Evolutionary conservation across 768 basidiomycete genomes (phyloP).

Genomic region (Leccinum arenicola): DNA sequence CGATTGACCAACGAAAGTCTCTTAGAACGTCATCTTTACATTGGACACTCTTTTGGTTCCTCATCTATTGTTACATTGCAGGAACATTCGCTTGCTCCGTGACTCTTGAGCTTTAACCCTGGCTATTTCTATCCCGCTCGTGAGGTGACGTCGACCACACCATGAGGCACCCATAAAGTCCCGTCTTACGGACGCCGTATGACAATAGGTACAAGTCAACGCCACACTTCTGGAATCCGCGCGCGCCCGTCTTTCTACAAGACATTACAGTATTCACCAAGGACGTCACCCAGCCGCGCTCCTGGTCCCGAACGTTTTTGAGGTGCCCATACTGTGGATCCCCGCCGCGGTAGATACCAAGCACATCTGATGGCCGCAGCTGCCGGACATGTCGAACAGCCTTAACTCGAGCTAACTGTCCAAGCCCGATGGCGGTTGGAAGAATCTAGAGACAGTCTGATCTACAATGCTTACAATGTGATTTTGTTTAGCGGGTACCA

Average conservation of each 20-base stretch:
- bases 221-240: neutral
- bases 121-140: too few relatives aligned
- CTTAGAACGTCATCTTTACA: too few relatives aligned
- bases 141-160: too few relatives aligned
- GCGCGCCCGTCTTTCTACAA: conserved; percentile 10
- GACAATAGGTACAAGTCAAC: too few relatives aligned
- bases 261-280: neutral
- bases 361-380: neutral
- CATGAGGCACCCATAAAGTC: too few relatives aligned
- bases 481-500: neutral
- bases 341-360: neutral
- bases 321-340: conserved; percentile 12
- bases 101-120: too few relatives aligned
- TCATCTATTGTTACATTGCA: too few relatives aligned
- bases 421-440: neutral
- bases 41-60: too few relatives aligned
- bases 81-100: too few relatives aligned
- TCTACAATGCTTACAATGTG: neutral
- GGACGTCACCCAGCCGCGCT: neutral
- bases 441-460: neutral
- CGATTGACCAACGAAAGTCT: too few relatives aligned
- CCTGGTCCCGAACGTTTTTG: conserved; percentile 10
- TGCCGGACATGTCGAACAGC: neutral
- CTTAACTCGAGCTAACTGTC: too few relatives aligned
- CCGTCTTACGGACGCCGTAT: too few relatives aligned